Evolutionary conservation across 768 basidiomycete species (phyloP).

Genomic region (Pisolithus sp.): DNA sequence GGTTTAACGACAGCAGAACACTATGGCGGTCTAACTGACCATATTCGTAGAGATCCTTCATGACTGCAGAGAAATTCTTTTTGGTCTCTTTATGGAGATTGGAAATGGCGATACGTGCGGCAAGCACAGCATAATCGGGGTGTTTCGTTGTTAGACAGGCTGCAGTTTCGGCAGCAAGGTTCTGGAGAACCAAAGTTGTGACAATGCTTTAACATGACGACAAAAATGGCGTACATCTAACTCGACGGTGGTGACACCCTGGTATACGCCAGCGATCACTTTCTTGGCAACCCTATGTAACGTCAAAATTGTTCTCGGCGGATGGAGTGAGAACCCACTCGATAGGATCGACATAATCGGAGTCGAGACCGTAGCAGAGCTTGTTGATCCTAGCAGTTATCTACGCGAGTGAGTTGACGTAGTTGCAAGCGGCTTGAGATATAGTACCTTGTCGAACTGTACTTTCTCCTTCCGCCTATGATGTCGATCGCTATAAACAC

Average conservation of each 20-base stretch:
- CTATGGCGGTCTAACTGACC: conserved; percentile 39
- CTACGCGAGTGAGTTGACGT: conserved; percentile 33
- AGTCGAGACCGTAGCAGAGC: conserved; percentile 93
- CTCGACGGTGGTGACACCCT: conserved; percentile 95
- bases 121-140: conserved; percentile 96
- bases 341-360: conserved; percentile 86
- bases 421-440: conserved; percentile 15
- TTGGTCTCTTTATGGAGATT: conserved; percentile 99
- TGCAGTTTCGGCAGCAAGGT: conserved; percentile 94
- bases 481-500: conserved; percentile 4
- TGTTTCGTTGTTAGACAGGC: conserved; percentile 96
- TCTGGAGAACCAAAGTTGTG: conserved; percentile 40
- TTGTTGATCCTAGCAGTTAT: conserved; percentile 84
- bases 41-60: conserved; percentile 87
- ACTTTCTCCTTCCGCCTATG: conserved; percentile 82
- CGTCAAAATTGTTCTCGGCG: conserved; percentile 5
- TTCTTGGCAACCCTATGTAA: conserved; percentile 74
- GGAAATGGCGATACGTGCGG: conserved; percentile 97
- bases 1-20: background rate
- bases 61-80: conserved; percentile 90
- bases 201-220: background rate
- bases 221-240: conserved; percentile 65
- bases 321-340: conserved; percentile 38
- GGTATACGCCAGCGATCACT: conserved; percentile 88
- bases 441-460: conserved; percentile 80